Base-by-base conservation (phyloP, 805 yeast species). In the Candida verbasci region DNA sequence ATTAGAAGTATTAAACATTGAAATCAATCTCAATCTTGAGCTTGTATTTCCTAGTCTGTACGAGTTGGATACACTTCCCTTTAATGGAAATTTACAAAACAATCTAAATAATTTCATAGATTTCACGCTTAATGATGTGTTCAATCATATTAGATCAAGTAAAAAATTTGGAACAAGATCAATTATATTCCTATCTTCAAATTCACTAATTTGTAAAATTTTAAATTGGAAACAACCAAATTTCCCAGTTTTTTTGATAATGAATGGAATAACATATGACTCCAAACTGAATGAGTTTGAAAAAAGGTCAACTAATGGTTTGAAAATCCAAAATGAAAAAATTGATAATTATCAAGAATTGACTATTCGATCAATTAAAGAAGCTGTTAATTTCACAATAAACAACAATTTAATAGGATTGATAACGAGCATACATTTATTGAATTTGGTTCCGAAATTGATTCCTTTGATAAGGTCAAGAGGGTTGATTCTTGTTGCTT, bases 171-270 rank as follows among this genome's bases (percentile, higher is more conserved):
- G 46, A 29, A 38, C 58, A 42, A 68, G 95, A 41, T 79, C 94
- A 1, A 64, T 93, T 29, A 80, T 91, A 8, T 86, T 93, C 58
- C 78, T 95, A 9, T 86, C 96, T 1, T 76, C 84, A 38, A 87
- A 88, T 58, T 84, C 96, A 23, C 76, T 80, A 31, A 86, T 88
- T n/a, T 93, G 97, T 60, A 86, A 95, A 9, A 84, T 87, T 31
- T 63, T 93, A 48, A 93, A 93, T 60, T 93, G 98, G 98, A 93
- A 93, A 60, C 98, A 93, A 61, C 97, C 98, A 10, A 91, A 91
- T 56, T 93, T 83, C 61, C 97, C 98, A 0, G 97, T 93, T 0
- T 80, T 93, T 46, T 84, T 86, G 61, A 77, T 81, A 38, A 76
- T 89, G 74, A 80, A 78, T 48, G 86, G 87, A n/a, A 64, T 80